phyloP scores from a whole-genome alignment of 257 asterid species.

The Cynanchum wilfordii region DNA sequence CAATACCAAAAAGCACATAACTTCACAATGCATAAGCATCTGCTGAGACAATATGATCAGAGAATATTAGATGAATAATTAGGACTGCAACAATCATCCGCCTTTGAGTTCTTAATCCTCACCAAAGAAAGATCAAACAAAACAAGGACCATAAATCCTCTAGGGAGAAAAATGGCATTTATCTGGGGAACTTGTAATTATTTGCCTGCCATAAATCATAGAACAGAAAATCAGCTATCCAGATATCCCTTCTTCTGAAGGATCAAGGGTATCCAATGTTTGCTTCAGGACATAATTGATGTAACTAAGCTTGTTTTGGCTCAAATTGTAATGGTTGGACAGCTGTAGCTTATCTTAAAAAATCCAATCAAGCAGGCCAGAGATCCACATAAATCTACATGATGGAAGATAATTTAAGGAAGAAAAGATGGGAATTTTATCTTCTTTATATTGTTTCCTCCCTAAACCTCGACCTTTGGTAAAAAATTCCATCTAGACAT shows the following conservation, averaged over 20 bases:
- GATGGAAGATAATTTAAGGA: background rate
- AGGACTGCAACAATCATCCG: background rate
- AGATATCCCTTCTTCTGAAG: slow-evolving; percentile 8
- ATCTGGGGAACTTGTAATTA: background rate
- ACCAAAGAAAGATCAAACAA: background rate
- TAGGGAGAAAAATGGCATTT: background rate
- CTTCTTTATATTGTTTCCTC: background rate
- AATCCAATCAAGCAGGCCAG: background rate
- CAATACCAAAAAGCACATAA: slow-evolving; percentile 42
- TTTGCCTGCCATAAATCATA: background rate
- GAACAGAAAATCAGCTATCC: background rate
- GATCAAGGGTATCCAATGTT: background rate
- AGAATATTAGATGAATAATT: slow-evolving; percentile 6
- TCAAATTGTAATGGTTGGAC: background rate
- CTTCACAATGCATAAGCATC: slow-evolving; percentile 36
- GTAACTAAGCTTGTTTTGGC: background rate
- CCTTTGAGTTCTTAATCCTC: slow-evolving; percentile 5
- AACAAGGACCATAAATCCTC: background rate
- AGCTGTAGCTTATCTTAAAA: background rate
- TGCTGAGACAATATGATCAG: slow-evolving; percentile 17
- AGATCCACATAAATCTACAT: background rate
- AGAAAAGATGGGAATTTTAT: background rate
- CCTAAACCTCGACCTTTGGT: background rate
- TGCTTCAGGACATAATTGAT: background rate
- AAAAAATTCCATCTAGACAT: background rate